Evolutionary conservation across 441 rosid genomes (phyloP).

Genomic region (Populus tomentosa): DNA sequence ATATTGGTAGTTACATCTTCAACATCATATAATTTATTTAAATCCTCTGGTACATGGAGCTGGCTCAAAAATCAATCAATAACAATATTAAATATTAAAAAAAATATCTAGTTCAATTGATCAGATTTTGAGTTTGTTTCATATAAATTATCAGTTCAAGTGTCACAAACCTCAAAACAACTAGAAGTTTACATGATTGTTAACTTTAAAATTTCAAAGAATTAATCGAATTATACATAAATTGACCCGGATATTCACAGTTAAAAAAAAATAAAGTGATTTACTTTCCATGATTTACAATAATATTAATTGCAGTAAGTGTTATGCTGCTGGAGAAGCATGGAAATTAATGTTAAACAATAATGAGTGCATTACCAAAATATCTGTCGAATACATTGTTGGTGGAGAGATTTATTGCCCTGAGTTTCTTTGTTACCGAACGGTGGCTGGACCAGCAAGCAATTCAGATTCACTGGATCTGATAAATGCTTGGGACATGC

Average conservation of each 20-base stretch:
- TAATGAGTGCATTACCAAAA: neutral
- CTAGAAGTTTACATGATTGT: accelerated
- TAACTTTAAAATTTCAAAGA: accelerated
- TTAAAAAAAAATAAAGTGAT: no score
- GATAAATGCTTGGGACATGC: neutral
- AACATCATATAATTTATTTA: no score
- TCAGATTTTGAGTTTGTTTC: accelerated
- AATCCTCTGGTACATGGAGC: no score
- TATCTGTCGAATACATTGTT: neutral
- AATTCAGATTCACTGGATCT: neutral
- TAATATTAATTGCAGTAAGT: no score
- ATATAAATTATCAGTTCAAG: no score
- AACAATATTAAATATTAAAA: no score
- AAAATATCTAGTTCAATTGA: no score
- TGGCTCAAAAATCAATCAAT: no score
- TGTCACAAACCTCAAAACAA: accelerated
- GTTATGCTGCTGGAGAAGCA: no score
- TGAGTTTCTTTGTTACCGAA: neutral
- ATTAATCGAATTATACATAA: accelerated
- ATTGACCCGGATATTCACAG: accelerated
- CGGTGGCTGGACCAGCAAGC: neutral
- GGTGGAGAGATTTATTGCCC: neutral
- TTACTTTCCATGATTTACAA: no score
- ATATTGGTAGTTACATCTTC: no score
- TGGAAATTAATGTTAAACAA: no score